Percentiles rank a stretch among this genome's conserved stretches.
phyloP scores from a whole-genome alignment of 345 rosid genomes.

The Isatis tinctoria region DNA sequence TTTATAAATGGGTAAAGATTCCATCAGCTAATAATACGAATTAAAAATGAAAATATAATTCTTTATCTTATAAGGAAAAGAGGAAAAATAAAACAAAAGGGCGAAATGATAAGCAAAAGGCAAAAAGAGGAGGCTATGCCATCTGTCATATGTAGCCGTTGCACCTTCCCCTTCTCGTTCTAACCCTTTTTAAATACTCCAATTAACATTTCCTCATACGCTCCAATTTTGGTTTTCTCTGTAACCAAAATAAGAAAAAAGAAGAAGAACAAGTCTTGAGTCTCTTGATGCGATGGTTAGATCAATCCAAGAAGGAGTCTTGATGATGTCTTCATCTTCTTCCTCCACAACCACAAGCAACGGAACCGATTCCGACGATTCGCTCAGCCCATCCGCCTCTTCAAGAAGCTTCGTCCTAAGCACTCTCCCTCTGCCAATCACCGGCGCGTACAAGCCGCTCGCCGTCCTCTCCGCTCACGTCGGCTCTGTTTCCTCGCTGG shows the following conservation, averaged over 20 bases:
- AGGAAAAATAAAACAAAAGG: not conserved
- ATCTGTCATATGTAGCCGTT: conserved; percentile 75
- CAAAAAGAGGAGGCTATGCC: conserved; percentile 13
- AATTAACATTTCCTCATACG: conserved; percentile 4
- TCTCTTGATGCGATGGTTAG: conserved; percentile 10
- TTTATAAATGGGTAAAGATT: too few relatives aligned
- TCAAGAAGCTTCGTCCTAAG: conserved; percentile 41
- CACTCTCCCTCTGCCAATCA: conserved; percentile 30
- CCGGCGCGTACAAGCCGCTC: conserved; percentile 50
- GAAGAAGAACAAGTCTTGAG: not conserved
- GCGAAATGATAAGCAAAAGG: conserved; percentile 15
- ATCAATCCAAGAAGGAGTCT: conserved; percentile 29
- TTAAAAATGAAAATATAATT: not conserved
- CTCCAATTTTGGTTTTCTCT: conserved; percentile 23
- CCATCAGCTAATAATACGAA: not conserved
- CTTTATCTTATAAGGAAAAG: not conserved
- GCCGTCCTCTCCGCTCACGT: conserved; percentile 77
- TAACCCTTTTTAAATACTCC: conserved; percentile 25
- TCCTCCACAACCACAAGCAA: conserved; percentile 44
- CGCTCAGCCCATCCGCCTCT: conserved; percentile 36
- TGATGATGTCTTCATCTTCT: conserved; percentile 51
- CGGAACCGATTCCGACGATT: conserved; percentile 54
- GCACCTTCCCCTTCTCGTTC: conserved; percentile 33
- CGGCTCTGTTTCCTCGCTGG: conserved; percentile 84
- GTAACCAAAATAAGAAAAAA: not conserved